Conservation (phyloP, 352 stramenopile genomes). For the Pythium sukuiense region DNA sequence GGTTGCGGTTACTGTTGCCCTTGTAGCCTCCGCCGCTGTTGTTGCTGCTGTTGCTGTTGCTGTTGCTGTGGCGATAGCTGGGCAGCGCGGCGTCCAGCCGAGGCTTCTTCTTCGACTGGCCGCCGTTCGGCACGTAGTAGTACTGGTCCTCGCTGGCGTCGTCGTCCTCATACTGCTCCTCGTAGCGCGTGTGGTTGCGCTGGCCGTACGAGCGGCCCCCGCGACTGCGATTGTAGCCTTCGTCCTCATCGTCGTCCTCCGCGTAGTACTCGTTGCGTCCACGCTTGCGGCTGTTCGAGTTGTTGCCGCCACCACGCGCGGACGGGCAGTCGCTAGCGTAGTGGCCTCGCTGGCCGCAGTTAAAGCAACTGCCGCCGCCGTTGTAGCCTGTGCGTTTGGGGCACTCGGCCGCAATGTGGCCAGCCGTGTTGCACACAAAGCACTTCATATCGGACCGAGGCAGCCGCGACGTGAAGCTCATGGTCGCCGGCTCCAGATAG, state of each 20-base stretch:
- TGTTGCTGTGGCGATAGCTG: conserved; percentile 14
- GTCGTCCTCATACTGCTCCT: conserved; percentile 29
- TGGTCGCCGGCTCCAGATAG: conserved; percentile 46
- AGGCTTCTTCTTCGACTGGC: conserved; percentile 5
- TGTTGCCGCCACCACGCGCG: conserved; percentile 8
- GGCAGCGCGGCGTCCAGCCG: conserved; percentile 19
- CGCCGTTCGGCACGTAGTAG: conserved; percentile 34
- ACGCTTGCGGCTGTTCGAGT: conserved; percentile 44
- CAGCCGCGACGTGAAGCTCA: conserved; percentile 43
- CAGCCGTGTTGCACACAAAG: conserved; percentile 66
- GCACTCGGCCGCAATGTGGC: conserved; percentile 75
- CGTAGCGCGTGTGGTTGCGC: conserved; percentile 13
- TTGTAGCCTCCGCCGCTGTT: not conserved
- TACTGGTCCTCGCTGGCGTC: conserved; percentile 19
- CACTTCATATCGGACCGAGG: conserved; percentile 59
- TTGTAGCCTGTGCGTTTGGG: conserved; percentile 48
- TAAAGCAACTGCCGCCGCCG: conserved; percentile 37
- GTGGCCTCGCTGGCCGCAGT: conserved; percentile 30
- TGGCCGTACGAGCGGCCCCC: not conserved
- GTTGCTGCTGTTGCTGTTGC: conserved; percentile 2
- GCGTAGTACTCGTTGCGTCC: conserved; percentile 34
- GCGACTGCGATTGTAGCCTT: conserved; percentile 10
- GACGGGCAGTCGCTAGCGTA: conserved; percentile 28
- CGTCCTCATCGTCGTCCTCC: conserved; percentile 37
- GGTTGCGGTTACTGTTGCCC: conserved; percentile 7